phyloP scores from a whole-genome alignment of 495 filamentous ascomycete genomes.

The Parmelia sp. region DNA sequence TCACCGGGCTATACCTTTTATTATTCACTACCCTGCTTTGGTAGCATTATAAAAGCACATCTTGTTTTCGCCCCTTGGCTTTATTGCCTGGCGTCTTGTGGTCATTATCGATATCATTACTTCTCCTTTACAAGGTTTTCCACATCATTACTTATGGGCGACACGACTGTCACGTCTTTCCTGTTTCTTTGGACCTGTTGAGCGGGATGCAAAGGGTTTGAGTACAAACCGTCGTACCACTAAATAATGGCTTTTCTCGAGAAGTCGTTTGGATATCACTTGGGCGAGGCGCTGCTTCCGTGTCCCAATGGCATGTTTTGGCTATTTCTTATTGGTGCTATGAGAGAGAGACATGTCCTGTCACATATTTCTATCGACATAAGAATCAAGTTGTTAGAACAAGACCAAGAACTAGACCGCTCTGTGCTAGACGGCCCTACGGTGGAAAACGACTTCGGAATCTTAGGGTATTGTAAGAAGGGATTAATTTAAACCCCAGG shows the following conservation, averaged over 20 bases:
- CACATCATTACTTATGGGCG: neutral
- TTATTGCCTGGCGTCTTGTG: neutral
- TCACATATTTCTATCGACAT: neutral
- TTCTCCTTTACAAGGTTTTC: neutral
- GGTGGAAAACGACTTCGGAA: too few species aligned
- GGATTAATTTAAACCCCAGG: too few species aligned
- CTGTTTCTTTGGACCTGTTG: neutral
- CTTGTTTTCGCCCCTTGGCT: neutral
- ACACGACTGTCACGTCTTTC: constrained; percentile 14
- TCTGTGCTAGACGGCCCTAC: too few species aligned
- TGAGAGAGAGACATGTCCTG: neutral
- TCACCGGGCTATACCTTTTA: neutral
- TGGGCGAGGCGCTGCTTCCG: neutral
- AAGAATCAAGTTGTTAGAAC: neutral
- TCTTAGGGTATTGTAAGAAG: too few species aligned
- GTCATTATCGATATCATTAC: constrained; percentile 2
- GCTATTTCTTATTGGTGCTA: neutral
- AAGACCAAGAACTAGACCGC: neutral
- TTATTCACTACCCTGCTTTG: neutral
- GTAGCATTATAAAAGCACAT: constrained; percentile 9
- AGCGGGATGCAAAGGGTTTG: neutral
- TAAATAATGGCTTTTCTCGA: too few species aligned
- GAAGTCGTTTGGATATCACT: neutral
- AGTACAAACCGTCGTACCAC: too few species aligned
- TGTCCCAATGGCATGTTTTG: neutral